Evolutionary conservation across 176 grass and related monocot species (phyloP), one percentile per base, ranked within the genome.

Genomic region (Cenchrus americanus): DNA sequence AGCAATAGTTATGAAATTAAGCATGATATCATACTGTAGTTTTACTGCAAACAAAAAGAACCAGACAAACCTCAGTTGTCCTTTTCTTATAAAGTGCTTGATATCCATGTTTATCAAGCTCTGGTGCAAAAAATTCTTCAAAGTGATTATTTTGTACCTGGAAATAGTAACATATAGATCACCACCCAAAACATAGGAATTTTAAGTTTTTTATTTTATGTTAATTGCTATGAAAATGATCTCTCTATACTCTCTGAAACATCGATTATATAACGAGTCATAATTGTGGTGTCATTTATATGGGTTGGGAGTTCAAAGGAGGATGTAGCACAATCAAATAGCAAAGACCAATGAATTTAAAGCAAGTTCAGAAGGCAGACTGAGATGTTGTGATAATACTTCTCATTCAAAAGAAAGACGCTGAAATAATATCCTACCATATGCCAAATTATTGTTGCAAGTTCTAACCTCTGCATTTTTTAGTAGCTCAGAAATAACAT

Each of bases 101-200:
- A 74, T 97, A 97, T 70, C 94, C 94, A 90, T 94, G 94, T 76
- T 94, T 97, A 71, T 97, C 94, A 85, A 97, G 89, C 79, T 97
- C 94, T 32, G 82, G 89, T 26, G 85, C 80, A 88, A 97, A 97
- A 83, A 94, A 97, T 22, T 97, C 92, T 51, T 97, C 92, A 54
- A 90, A 97, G 44, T 94, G 94, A 37, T 97, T 92, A 86, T 59
- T 92, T 94, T 94, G 94, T 82, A 97, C 91, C 94, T 97, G 60
- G 2, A 87, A 87, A 71, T 11, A 76, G 30, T 76, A 87, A 51
- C 22, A 66, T 88, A 82, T 71, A 60, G 10, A 58, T 73, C 66
- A 47, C 79, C 41, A 30, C 78, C 23, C 26, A 7, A 80, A 69
- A 46, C 42, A 75, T 43, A 76, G 63, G 50, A 0, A 67, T 67